Evolutionary conservation across 1,139 yeast species (phyloP), one percentile per base, ranked within the genome.

Genomic region (Blastobotrys proliferans): DNA sequence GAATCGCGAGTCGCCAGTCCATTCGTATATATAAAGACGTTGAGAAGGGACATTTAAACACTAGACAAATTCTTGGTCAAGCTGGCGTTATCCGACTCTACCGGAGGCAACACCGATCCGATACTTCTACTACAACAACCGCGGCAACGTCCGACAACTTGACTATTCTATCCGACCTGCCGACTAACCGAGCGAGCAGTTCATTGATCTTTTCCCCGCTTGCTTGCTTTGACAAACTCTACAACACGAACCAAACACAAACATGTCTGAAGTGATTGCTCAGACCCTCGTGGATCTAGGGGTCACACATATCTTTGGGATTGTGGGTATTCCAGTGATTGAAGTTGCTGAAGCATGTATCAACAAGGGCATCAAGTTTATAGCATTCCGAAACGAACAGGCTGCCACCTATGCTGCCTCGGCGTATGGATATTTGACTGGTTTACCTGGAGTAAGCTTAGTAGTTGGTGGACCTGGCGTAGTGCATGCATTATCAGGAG

Each of bases 391-490:
- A 47, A 80, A 80, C 59, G 86, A 80, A 54, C 85, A 80, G 54
- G 70, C 82, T 10, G 86, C 86, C 0, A 75, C 83, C 1, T 79
- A 80, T 52, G 86, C 86, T 2, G 86, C 86, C 2, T 75, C 83
- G 1, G 72, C 74, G 1, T 79, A 80, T 55, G 85, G 85, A 0
- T 80, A 76, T 52, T 58, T 80, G 35, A 78, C 81, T 3, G 76
- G 77, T 0, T 63, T 61, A 45, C 86, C 86, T 0, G 85, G 83
- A 17, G 82, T 80, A 0, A 58, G 79, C 14, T 64, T 80, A 2
- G 83, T 79, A 0, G 86, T 81, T 2, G 86, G 86, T 17, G 86
- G 86, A 0, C 85, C 86, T 0, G 86, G 86, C 4, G 67, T 80
- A 1, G 67, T 80, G 8, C 85, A 80, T 51, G 80, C 83, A 0